Percentiles rank a stretch among this genome's conserved stretches.
Conservation (phyloP, 202 grass and related monocot species). For the Elaeis oleifera region DNA sequence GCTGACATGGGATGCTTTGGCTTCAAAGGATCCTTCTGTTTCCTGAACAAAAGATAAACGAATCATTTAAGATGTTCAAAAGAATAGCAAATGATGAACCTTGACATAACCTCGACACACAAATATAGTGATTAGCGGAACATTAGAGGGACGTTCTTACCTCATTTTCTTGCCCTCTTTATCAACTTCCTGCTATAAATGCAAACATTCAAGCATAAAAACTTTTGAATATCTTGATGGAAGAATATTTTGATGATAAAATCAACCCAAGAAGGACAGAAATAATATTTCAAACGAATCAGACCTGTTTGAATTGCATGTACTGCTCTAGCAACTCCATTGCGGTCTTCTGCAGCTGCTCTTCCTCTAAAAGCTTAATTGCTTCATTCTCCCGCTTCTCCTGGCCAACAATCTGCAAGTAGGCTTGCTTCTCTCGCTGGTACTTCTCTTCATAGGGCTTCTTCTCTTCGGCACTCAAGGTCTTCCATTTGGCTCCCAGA, state of each 20-base stretch:
- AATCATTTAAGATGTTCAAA: too few species aligned
- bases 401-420: conserved; percentile 62
- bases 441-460: conserved; percentile 80
- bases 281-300: background rate
- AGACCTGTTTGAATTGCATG: conserved; percentile 72
- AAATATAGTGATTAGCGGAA: too few species aligned
- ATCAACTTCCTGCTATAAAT: conserved; percentile 24
- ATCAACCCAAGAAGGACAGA: too few species aligned
- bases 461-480: conserved; percentile 51
- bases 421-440: conserved; percentile 65
- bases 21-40: conserved; percentile 73
- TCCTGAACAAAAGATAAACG: conserved; percentile 21
- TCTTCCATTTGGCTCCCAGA: conserved; percentile 75
- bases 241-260: too few species aligned
- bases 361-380: conserved; percentile 84
- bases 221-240: too few species aligned
- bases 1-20: conserved; percentile 80
- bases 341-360: conserved; percentile 72
- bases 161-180: conserved; percentile 41
- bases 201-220: too few species aligned
- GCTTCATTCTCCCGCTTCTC: conserved; percentile 82
- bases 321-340: conserved; percentile 85
- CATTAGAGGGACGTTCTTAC: conserved; percentile 1
- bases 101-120: background rate
- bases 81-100: background rate